Percentiles rank a stretch among this genome's conserved stretches.
Evolutionary conservation across 768 basidiomycete species (phyloP).

Genomic region (Boletus edulis): DNA sequence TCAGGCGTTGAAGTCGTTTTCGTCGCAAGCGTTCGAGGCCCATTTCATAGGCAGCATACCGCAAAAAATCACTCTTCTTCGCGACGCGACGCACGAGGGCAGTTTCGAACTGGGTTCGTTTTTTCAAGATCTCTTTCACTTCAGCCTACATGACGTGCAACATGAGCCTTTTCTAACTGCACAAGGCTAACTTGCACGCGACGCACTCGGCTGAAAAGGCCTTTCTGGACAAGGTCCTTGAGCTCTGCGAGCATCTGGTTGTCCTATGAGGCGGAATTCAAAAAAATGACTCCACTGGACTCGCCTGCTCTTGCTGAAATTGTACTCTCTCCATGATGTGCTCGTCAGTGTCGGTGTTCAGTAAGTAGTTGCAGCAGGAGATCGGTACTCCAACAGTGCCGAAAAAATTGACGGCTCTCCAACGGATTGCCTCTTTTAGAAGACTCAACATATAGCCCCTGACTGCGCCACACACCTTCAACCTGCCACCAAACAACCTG

Average conservation of each 20-base stretch:
- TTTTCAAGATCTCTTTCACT: constrained; percentile 80
- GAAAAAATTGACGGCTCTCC: too few species aligned
- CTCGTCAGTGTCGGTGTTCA: too few species aligned
- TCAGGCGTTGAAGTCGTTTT: constrained; percentile 69
- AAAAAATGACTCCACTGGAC: constrained; percentile 4
- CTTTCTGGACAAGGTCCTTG: constrained; percentile 85
- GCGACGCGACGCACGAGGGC: constrained; percentile 80
- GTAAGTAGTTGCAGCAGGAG: too few species aligned
- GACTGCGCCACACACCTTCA: too few species aligned
- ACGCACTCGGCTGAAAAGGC: constrained; percentile 76
- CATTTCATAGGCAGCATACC: constrained; percentile 93
- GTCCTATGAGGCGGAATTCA: constrained; percentile 2
- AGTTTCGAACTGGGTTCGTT: constrained; percentile 80
- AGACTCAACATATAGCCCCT: too few species aligned
- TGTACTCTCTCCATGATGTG: constrained; percentile 95
- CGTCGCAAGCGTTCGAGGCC: constrained; percentile 75
- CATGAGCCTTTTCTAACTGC: not conserved
- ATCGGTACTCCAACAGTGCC: too few species aligned
- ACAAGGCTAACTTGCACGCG: not conserved
- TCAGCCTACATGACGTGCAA: constrained; percentile 51
- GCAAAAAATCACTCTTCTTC: constrained; percentile 84
- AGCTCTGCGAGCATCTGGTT: constrained; percentile 91
- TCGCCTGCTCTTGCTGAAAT: constrained; percentile 87
- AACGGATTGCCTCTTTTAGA: too few species aligned
- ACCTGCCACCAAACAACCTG: too few species aligned